Percentiles rank a stretch among this genome's conserved stretches.
Conservation (phyloP, 805 yeast species). For the Isabelozyma heimii region DNA sequence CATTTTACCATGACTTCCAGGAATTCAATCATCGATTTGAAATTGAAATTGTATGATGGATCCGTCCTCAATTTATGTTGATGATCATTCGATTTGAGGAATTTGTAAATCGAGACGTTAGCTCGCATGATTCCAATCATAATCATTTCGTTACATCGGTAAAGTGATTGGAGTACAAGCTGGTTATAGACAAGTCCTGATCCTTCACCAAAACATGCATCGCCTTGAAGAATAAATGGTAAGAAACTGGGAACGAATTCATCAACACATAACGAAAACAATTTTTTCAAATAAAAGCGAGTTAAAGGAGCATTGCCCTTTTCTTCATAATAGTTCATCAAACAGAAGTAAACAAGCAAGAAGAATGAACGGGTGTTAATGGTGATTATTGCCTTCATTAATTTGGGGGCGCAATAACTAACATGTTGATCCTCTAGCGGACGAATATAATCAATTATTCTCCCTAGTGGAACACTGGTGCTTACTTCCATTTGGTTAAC, state of each 20-base stretch:
- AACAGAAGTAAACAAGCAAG: constrained; percentile 31
- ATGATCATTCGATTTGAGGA: background rate
- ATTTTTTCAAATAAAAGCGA: constrained; percentile 25
- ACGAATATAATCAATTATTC: constrained; percentile 5
- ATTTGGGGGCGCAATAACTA: constrained; percentile 1
- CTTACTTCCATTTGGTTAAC: constrained; percentile 30
- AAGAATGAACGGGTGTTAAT: constrained; percentile 22
- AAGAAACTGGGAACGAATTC: constrained; percentile 25
- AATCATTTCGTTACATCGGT: constrained; percentile 25
- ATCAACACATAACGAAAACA: constrained; percentile 15
- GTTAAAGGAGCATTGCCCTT: constrained; percentile 23
- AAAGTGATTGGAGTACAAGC: constrained; percentile 27
- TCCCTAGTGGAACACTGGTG: constrained; percentile 21
- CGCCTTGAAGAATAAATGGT: constrained; percentile 15
- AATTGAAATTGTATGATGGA: constrained; percentile 1
- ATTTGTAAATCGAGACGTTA: constrained; percentile 2
- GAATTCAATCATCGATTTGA: background rate
- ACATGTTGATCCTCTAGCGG: constrained; percentile 2
- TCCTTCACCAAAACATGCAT: constrained; percentile 18
- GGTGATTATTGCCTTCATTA: constrained; percentile 10
- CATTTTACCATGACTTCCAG: constrained; percentile 4
- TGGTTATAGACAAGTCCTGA: constrained; percentile 29
- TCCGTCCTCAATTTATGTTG: constrained; percentile 1
- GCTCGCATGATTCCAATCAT: constrained; percentile 4
- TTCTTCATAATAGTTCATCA: constrained; percentile 31